Evolutionary conservation across 1,284 basidiomycete genomes (phyloP).

Genomic region (Tilletiopsis washingtonensis): DNA sequence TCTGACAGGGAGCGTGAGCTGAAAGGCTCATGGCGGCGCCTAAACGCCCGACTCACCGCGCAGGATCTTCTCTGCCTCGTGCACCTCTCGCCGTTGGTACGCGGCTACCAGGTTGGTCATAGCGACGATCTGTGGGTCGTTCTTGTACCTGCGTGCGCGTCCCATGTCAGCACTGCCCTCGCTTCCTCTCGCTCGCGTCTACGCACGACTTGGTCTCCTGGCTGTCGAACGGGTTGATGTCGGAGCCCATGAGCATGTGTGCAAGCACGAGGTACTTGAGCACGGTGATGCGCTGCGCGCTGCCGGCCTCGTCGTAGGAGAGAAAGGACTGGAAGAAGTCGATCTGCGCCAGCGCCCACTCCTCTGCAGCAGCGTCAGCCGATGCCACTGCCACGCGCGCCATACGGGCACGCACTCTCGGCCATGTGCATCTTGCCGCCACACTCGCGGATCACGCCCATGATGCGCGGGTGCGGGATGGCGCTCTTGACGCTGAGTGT

Average conservation of each 20-base stretch:
- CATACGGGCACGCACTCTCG: conserved; percentile 61
- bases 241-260: conserved; percentile 95
- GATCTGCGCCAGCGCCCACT: conserved; percentile 92
- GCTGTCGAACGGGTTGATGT: conserved; percentile 98
- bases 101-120: conserved; percentile 96
- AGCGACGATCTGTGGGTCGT: conserved; percentile 87
- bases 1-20: conserved; percentile 49
- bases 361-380: conserved; percentile 53
- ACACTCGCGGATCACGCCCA: conserved; percentile 98
- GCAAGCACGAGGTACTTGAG: conserved; percentile 96
- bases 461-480: conserved; percentile 94
- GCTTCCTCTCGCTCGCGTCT: not conserved
- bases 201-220: conserved; percentile 94
- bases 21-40: not conserved
- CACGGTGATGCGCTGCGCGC: conserved; percentile 90
- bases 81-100: conserved; percentile 90
- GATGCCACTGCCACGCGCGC: not conserved
- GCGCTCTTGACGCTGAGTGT: conserved; percentile 86
- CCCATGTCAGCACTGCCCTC: not conserved
- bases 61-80: conserved; percentile 88
- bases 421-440: conserved; percentile 99
- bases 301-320: conserved; percentile 97
- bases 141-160: conserved; percentile 67
- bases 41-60: conserved; percentile 55
- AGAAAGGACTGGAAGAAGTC: conserved; percentile 99